phyloP scores from a whole-genome alignment of 1,284 basidiomycete genomes.

The Mycena citricolor region DNA sequence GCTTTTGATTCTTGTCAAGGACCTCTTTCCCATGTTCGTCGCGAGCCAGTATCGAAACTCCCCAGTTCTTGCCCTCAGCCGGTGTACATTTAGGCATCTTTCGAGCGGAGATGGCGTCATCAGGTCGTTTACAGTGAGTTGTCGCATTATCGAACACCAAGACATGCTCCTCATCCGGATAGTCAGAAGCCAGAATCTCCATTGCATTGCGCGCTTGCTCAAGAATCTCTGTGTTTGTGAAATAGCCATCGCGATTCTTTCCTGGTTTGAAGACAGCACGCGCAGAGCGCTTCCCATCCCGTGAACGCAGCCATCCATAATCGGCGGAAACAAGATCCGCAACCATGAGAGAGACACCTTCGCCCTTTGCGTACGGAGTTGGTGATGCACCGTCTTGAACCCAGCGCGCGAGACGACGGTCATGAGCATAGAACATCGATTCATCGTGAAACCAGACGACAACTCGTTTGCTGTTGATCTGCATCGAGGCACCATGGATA shows the following conservation, averaged over 20 bases:
- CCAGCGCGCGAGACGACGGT: slow-evolving; percentile 31
- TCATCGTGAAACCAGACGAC: slow-evolving; percentile 30
- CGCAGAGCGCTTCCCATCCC: slow-evolving; percentile 9
- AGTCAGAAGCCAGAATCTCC: neutral
- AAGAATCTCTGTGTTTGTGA: neutral
- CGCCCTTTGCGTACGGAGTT: slow-evolving; percentile 36
- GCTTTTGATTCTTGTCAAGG: neutral
- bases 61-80: neutral
- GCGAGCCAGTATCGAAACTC: neutral
- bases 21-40: neutral
- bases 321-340: slow-evolving; percentile 44
- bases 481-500: neutral
- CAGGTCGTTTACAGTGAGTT: slow-evolving; percentile 5
- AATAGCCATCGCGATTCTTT: slow-evolving; percentile 31
- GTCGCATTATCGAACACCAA: slow-evolving; percentile 8
- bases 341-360: slow-evolving; percentile 43
- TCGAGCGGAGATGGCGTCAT: neutral
- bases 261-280: slow-evolving; percentile 29
- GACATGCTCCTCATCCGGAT: slow-evolving; percentile 11
- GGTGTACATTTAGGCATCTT: slow-evolving; percentile 6
- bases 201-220: neutral
- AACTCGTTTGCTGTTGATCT: slow-evolving; percentile 5
- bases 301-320: slow-evolving; percentile 35
- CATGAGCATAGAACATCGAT: slow-evolving; percentile 39
- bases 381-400: slow-evolving; percentile 29